Evolutionary conservation across 2,329 filamentous ascomycete species (phyloP), one percentile per base, ranked within the genome.

Genomic region (Penicillium sp.): DNA sequence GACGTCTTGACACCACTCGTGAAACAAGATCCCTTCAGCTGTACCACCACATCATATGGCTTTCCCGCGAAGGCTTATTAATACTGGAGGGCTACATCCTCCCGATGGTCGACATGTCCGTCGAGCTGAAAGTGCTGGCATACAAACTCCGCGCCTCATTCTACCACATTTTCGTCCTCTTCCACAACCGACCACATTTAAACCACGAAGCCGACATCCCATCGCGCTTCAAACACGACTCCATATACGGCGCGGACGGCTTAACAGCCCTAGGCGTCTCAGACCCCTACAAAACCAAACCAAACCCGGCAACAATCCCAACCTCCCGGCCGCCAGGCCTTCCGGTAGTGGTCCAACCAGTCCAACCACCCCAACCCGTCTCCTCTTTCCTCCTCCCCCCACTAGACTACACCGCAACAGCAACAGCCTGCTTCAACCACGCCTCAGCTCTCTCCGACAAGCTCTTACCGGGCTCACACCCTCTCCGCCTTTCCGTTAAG

Each of bases 91-190:
- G 80, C 41, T 93, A 92, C 67, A 84, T 99, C 39, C 75, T 97
- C 16, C 93, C 92, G 35, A 88, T 86, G 80, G 88, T 89, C 48
- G 84, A 79, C 59, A 86, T 82, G 63, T 89, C 84, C 71, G 83
- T 77, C 64, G 91, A 95, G 68, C 82, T 95, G 49, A 91, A 90
- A 64, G 91, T 97, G 37, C 79, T 99, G 55, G 86, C 88, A 16
- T 89, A 89, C 67, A 99, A 97, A 71, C 79, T 99, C 12, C 85
- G 89, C 52, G 93, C 93, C 13, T 95, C 89, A 16, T 95, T 97
- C 67, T 93, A 95, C 62, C 92, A 99, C 73, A 89, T 99, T 58
- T 95, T 95, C 68, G 93, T 95, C 46, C 80, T 97, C 11, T 97
- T 96, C 66, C 89, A 96, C 74, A 96, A 96, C 71, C 83, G 89